These are phyloP conservation scores for Cercospora sojina DNA, from an alignment of 2,329 filamentous ascomycete species.

Conservation along the genomic window DNA sequence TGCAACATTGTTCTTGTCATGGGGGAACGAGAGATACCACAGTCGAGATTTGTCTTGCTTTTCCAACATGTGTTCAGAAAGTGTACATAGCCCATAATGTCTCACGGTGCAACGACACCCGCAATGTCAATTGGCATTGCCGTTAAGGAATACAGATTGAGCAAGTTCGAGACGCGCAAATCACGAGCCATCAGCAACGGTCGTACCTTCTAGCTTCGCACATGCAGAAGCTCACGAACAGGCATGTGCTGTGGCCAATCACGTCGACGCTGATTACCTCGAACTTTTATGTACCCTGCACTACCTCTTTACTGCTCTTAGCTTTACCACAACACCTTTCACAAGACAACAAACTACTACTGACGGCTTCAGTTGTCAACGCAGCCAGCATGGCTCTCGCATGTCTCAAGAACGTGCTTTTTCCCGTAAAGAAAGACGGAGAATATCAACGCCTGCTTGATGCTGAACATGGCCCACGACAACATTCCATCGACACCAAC, in stretches of 20 bases:
- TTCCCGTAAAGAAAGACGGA: slow-evolving; percentile 10
- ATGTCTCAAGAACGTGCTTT: slow-evolving; percentile 11
- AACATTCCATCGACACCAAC: slow-evolving; percentile 10
- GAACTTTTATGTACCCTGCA: background rate
- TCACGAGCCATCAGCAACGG: background rate
- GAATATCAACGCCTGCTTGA: slow-evolving; percentile 13
- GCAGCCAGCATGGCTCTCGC: slow-evolving; percentile 12
- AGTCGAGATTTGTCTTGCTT: slow-evolving; percentile 1
- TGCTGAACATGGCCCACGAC: slow-evolving; percentile 9
- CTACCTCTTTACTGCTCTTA: background rate
- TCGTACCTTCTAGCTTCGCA: background rate
- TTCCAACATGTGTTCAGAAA: background rate
- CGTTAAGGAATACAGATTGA: background rate
- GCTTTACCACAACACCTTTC: background rate
- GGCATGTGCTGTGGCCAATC: background rate
- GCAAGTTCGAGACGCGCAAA: background rate
- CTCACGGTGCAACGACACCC: slow-evolving; percentile 9
- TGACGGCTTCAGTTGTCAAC: background rate
- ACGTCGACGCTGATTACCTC: background rate
- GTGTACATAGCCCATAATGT: slow-evolving; percentile 16
- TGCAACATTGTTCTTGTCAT: background rate
- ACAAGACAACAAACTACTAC: background rate
- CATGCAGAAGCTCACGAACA: background rate
- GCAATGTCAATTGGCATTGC: background rate
- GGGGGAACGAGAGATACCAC: slow-evolving; percentile 13